Percentiles rank a stretch among this genome's conserved stretches.
Conservation (phyloP, 768 basidiomycete species). For the Russula sp. region DNA sequence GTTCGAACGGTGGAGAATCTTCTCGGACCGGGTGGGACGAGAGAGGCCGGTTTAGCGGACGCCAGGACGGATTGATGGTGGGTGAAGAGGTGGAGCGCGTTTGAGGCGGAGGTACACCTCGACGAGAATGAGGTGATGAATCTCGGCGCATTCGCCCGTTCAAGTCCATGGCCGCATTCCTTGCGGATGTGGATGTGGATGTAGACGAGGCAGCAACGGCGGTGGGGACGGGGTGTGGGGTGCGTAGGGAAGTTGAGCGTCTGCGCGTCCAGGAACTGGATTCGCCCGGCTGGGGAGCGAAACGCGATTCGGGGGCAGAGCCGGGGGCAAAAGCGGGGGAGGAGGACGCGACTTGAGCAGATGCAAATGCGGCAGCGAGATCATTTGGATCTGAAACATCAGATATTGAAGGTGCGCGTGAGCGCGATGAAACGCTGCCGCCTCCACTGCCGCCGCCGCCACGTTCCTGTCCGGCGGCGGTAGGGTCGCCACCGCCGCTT, state of each 20-base stretch:
- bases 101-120: neutral
- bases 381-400: constrained; percentile 16
- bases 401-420: constrained; percentile 22
- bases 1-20: constrained; percentile 15
- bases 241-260: constrained; percentile 18
- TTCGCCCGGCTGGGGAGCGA: constrained; percentile 6
- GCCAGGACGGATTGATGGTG: constrained; percentile 5
- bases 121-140: constrained; percentile 20
- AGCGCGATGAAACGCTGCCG: constrained; percentile 16
- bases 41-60: neutral
- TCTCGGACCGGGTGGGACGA: neutral
- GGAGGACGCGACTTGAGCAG: constrained; percentile 14
- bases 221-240: neutral
- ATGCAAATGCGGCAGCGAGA: neutral
- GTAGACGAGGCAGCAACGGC: neutral
- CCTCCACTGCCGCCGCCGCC: neutral
- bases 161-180: neutral
- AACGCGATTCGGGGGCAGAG: neutral
- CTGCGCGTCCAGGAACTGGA: constrained; percentile 12
- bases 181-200: neutral
- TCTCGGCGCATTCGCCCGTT: constrained; percentile 14
- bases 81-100: neutral
- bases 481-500: neutral
- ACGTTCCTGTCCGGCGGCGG: neutral
- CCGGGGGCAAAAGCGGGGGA: neutral